A percentile compares a stretch with the other conserved stretches of the same genome.
Evolutionary conservation across 2,329 filamentous ascomycete species (phyloP).

Genomic region (Bipolaris sorokiniana): DNA sequence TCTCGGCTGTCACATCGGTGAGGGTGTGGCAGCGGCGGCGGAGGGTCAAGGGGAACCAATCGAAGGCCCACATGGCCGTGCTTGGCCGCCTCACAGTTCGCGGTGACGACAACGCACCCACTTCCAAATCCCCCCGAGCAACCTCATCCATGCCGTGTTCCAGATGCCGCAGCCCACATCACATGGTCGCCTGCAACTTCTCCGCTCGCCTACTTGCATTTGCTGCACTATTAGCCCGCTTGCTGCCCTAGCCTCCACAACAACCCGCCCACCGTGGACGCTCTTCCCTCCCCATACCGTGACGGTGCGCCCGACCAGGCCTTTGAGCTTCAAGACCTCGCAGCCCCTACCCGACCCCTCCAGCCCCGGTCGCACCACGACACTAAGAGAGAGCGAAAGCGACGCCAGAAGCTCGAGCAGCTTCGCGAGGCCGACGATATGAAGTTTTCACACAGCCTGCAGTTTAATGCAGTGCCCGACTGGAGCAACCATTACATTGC

Average conservation of each 20-base stretch:
- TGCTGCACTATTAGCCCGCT: conserved; percentile 7
- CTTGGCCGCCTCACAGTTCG: conserved; percentile 6
- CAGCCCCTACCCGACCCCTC: conserved; percentile 6
- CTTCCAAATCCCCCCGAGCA: conserved; percentile 9
- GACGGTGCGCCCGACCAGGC: conserved; percentile 26
- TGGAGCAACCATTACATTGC: conserved; percentile 98
- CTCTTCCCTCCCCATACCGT: conserved; percentile 23
- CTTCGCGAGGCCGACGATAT: conserved; percentile 82
- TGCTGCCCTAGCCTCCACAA: conserved; percentile 8
- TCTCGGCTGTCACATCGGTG: no score
- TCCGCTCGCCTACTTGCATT: background rate
- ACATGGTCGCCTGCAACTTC: conserved; percentile 16
- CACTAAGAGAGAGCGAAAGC: conserved; percentile 51
- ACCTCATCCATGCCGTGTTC: conserved; percentile 6
- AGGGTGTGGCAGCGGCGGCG: background rate
- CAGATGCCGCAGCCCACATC: conserved; percentile 14
- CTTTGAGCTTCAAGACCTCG: conserved; percentile 44
- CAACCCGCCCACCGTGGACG: conserved; percentile 34
- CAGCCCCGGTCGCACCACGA: conserved; percentile 26
- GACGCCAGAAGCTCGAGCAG: conserved; percentile 69
- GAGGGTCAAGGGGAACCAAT: conserved; percentile 14
- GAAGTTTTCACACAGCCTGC: conserved; percentile 99
- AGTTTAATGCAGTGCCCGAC: conserved; percentile 99
- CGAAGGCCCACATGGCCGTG: conserved; percentile 7
- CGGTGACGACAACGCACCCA: conserved; percentile 14